Conservation (phyloP, 2,329 filamentous ascomycete genomes). For the Neonectria hederae region DNA sequence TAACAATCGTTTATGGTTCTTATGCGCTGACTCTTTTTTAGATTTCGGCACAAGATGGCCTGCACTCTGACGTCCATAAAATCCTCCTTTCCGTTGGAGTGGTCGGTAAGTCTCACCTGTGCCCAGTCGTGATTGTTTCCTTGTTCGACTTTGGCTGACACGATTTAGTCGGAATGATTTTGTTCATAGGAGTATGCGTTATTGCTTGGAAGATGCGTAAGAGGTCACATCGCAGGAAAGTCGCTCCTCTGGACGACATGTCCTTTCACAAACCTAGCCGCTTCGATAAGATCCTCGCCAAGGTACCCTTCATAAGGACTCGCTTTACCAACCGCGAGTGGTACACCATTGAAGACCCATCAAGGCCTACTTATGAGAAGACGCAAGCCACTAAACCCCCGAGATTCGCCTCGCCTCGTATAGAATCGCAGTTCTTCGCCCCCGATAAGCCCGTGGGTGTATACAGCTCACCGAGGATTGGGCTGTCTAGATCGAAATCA, state of each 20-base stretch:
- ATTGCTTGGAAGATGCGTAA: conserved; percentile 37
- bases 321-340: conserved; percentile 47
- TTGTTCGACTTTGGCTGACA: conserved; percentile 15
- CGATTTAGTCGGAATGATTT: conserved; percentile 30
- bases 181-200: conserved; percentile 36
- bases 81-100: conserved; percentile 37
- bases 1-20: not conserved
- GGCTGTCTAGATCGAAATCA: conserved; percentile 22
- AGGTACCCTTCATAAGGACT: conserved; percentile 50
- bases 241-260: conserved; percentile 30
- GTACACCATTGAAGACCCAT: conserved; percentile 47
- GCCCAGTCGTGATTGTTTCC: not conserved
- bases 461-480: conserved; percentile 28
- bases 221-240: conserved; percentile 15
- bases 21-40: conserved; percentile 15
- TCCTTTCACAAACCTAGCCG: conserved; percentile 36
- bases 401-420: conserved; percentile 23
- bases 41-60: conserved; percentile 21
- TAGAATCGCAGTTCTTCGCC: conserved; percentile 39
- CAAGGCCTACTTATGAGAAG: conserved; percentile 37
- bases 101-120: conserved; percentile 31
- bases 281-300: conserved; percentile 40
- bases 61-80: conserved; percentile 39
- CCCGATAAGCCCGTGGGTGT: conserved; percentile 33
- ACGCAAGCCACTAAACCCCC: conserved; percentile 11